phyloP scores from a whole-genome alignment of 768 basidiomycete genomes.

The Dentipellis sp. region DNA sequence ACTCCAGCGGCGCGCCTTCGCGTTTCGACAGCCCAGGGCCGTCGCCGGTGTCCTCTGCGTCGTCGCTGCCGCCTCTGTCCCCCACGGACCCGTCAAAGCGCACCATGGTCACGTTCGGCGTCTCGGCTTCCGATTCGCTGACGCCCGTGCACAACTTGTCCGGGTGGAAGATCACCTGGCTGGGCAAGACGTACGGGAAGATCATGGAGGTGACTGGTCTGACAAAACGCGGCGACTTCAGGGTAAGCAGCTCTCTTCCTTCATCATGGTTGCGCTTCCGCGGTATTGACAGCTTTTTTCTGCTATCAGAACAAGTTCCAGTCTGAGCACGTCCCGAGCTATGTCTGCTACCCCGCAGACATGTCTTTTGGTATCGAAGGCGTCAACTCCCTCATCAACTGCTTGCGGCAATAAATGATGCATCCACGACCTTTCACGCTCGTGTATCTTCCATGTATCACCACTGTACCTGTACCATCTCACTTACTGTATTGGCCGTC shows the following conservation, averaged over 20 bases:
- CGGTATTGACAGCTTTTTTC: neutral
- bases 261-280: neutral
- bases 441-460: too few relatives aligned
- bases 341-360: neutral
- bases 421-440: neutral
- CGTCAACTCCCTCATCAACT: conserved; percentile 12
- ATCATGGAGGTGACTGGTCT: conserved; percentile 31
- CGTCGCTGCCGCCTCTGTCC: neutral
- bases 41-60: neutral
- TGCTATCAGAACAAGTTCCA: neutral
- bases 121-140: conserved; percentile 34
- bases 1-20: neutral
- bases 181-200: conserved; percentile 34
- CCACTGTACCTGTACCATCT: too few relatives aligned
- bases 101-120: conserved; percentile 36
- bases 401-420: conserved; percentile 15
- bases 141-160: conserved; percentile 33
- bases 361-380: neutral
- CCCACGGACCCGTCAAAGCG: conserved; percentile 15
- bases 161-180: conserved; percentile 36
- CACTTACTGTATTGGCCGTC: too few relatives aligned
- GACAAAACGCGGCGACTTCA: neutral
- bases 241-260: neutral
- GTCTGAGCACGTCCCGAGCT: neutral
- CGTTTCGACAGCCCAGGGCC: neutral